Evolutionary conservation across 2,329 filamentous ascomycete species (phyloP).

Genomic region (Sarocladium brachiariae): DNA sequence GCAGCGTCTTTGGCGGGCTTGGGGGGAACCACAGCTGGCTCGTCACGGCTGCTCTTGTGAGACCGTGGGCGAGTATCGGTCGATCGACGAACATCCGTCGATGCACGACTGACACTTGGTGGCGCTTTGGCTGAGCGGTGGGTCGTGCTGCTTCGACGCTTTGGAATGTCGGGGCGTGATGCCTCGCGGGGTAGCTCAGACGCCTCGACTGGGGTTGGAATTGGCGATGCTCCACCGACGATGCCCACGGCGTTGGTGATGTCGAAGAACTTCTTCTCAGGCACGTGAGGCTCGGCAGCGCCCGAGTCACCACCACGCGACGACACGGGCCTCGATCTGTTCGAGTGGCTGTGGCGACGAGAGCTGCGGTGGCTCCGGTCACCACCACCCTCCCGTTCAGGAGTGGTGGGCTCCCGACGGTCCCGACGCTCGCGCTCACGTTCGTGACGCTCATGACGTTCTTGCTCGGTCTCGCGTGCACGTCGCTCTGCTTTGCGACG

Average conservation of each 20-base stretch:
- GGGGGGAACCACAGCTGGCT: too few species aligned
- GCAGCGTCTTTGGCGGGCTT: conserved; percentile 16
- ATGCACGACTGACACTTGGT: neutral
- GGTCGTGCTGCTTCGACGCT: conserved; percentile 17
- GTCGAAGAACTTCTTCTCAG: conserved; percentile 36
- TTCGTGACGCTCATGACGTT: conserved; percentile 17
- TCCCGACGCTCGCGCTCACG: conserved; percentile 19
- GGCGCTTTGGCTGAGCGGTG: neutral
- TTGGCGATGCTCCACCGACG: conserved; percentile 15
- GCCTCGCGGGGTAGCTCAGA: conserved; percentile 17
- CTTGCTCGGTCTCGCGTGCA: conserved; percentile 20
- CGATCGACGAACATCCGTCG: conserved; percentile 16
- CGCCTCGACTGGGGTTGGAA: conserved; percentile 19
- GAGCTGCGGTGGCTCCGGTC: conserved; percentile 31
- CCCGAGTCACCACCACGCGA: conserved; percentile 15
- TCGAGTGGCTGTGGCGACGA: conserved; percentile 34
- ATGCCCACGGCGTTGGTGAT: conserved; percentile 31
- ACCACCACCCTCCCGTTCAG: conserved; percentile 30
- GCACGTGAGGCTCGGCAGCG: conserved; percentile 17
- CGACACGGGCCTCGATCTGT: conserved; percentile 23
- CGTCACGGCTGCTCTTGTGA: conserved; percentile 17
- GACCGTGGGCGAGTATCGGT: conserved; percentile 20
- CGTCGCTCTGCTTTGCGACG: conserved; percentile 41
- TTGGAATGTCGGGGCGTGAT: conserved; percentile 21
- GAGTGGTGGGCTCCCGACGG: conserved; percentile 12